Evolutionary conservation across 148 eudicot genomes (phyloP), one percentile per base, ranked within the genome.

Genomic region (Pharnaceum exiguum): DNA sequence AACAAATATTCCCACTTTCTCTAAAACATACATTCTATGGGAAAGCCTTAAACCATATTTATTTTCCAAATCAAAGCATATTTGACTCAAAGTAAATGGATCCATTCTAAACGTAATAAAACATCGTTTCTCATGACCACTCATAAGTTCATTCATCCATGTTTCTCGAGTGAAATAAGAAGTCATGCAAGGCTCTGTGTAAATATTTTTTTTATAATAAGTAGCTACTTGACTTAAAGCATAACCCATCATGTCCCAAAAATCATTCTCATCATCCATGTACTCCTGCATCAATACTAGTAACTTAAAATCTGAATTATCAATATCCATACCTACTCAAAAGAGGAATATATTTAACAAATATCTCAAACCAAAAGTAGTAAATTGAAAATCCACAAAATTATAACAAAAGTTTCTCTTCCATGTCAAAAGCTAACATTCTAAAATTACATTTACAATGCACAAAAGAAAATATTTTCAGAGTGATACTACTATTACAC

Each of bases 1-100:
- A 5, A 65, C 44, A 24, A 65, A 65, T 7, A 65, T 16, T 0
- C 54, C 46, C 12, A 45, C 61, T 23, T 65, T 65, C 30, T 57
- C 62, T 24, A 51, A 15, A 53, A 31, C 12, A 11, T 26, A 42
- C 50, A 44, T 43, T 10, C 29, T 18, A 29, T 10, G 23, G 0
- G 39, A 58, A 28, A 17, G 27, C 36, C 2, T 30, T 13, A 58
- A 44, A 18, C 62, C 62, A 58, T 58, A 43, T 16, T 9, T 5
- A 5, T 16, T 40, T 44, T 58, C 51, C 28, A 44, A 29, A 21
- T 58, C 39, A 12, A 16, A 1, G 42, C 40, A 29, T 44, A 58
- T 28, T 11, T 58, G 27, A 12, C 23, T 10, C 18, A 58, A 58
- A 5, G 35, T 28, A 11, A 5, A 10, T 18, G 27, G 62, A 43